These are phyloP conservation scores for Suillus cothurnatus DNA, from an alignment of 768 basidiomycete genomes.

Conservation along the genomic window DNA sequence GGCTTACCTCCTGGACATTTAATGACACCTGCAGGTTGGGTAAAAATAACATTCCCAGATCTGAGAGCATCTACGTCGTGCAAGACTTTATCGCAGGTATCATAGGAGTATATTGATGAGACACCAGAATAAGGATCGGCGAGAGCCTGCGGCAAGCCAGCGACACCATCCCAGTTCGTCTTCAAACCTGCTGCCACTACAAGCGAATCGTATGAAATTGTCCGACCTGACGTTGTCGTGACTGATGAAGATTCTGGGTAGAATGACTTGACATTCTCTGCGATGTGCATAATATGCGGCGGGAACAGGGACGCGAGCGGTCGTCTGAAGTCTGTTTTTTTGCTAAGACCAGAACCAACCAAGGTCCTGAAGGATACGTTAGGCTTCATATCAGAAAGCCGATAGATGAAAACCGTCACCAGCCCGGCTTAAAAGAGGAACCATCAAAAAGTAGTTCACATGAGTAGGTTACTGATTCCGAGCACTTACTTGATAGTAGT, in stretches of 20 bases:
- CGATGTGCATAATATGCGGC: slow-evolving; percentile 65
- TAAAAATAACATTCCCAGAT: slow-evolving; percentile 87
- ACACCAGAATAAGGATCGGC: slow-evolving; percentile 79
- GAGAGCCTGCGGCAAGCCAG: slow-evolving; percentile 75
- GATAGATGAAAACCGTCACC: slow-evolving; percentile 50
- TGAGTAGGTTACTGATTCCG: not conserved
- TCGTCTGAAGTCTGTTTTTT: slow-evolving; percentile 68
- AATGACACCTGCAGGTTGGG: slow-evolving; percentile 88
- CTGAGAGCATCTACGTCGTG: slow-evolving; percentile 74
- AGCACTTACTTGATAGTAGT: slow-evolving; percentile 76
- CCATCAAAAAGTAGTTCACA: slow-evolving; percentile 1
- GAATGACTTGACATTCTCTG: slow-evolving; percentile 73
- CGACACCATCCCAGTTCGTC: slow-evolving; percentile 78
- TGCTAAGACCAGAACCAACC: slow-evolving; percentile 83
- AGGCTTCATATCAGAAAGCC: not conserved
- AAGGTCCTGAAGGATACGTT: slow-evolving; percentile 64
- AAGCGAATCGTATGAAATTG: slow-evolving; percentile 78
- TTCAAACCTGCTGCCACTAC: slow-evolving; percentile 90
- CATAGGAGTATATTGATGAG: slow-evolving; percentile 90
- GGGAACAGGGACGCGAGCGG: slow-evolving; percentile 76
- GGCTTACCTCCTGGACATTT: slow-evolving; percentile 88
- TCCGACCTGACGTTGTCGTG: slow-evolving; percentile 68
- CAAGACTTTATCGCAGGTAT: slow-evolving; percentile 90
- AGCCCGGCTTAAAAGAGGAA: slow-evolving; percentile 69
- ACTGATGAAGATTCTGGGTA: slow-evolving; percentile 75